Conservation (phyloP, 495 filamentous ascomycete genomes). For the Neurospora sp. region DNA sequence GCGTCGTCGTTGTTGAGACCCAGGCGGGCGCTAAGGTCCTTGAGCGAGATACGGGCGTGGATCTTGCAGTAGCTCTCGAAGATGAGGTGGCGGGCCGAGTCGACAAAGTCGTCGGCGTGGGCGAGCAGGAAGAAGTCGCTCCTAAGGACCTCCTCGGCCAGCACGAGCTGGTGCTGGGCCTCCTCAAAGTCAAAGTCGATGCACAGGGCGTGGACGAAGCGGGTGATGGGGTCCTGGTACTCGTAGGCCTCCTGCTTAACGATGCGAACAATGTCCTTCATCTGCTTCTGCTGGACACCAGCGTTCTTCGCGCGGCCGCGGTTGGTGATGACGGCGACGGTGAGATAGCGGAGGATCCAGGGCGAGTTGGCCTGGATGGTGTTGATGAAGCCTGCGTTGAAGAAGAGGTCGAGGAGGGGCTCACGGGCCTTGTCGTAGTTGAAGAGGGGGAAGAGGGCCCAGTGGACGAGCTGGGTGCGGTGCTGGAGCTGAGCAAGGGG, state of each 20-base stretch:
- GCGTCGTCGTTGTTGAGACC: constrained; percentile 87
- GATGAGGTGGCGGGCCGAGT: constrained; percentile 88
- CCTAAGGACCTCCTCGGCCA: constrained; percentile 85
- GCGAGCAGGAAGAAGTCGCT: constrained; percentile 92
- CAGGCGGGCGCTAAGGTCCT: constrained; percentile 83
- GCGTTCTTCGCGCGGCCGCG: constrained; percentile 72
- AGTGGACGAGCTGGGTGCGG: constrained; percentile 95
- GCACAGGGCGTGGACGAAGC: constrained; percentile 91
- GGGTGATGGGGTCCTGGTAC: constrained; percentile 90
- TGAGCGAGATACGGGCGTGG: constrained; percentile 94
- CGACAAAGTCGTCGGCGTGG: constrained; percentile 81
- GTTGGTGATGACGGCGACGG: constrained; percentile 93
- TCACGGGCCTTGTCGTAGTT: constrained; percentile 91
- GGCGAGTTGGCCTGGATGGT: constrained; percentile 96
- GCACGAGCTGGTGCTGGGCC: constrained; percentile 81
- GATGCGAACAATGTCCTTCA: constrained; percentile 91
- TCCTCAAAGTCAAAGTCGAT: constrained; percentile 98
- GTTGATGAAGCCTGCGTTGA: constrained; percentile 94
- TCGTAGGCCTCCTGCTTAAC: constrained; percentile 96
- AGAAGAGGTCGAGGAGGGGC: constrained; percentile 85
- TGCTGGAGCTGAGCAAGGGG: constrained; percentile 87
- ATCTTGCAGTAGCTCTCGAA: constrained; percentile 99
- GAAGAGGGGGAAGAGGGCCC: constrained; percentile 97
- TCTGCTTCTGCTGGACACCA: constrained; percentile 88
- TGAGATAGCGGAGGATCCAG: constrained; percentile 91